Base-by-base conservation (phyloP, 208 protist species). In the Leishmania guyanensis region DNA sequence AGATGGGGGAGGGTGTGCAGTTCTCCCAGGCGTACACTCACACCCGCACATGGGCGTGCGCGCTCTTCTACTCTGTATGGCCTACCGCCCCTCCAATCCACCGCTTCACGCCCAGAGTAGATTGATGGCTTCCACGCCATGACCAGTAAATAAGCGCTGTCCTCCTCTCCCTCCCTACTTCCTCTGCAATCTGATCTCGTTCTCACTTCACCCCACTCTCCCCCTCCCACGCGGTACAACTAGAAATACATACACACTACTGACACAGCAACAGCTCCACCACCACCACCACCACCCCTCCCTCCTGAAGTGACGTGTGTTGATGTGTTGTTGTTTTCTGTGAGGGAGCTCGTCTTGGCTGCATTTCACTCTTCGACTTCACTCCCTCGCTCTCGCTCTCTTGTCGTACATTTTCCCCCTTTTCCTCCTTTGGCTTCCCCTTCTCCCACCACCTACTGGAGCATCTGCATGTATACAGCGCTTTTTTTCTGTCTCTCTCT, bases 91-190 rank as follows among this genome's bases (percentile, higher is more conserved):
- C 36, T 39, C 1, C 36, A 39, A 39, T 39, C 1, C 36, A 39
- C 36, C 36, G 36, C 36, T 2, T 39, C 36, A 39, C 36, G 36
- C 36, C 36, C 0, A 2, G 36, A 39, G 36, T 39, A 20, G 53
- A 20, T 56, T 20, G 53, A 56, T 20, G 53, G 53, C 53, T 22
- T 56, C 53, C 53, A 56, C 53, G 53, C 53, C 36, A 56, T 22
- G 17, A 20, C 17, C 53, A 56, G 20, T 56, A 20, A 56, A 56
- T 22, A 56, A 14, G 6, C 17, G 20, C 17, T 22, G 26, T 50
- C 14, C 51, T 36, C 51, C 75, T 69, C 16, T 53, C 14, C 64
- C 48, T 65, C 43, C 36, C 79, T 77, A n/a, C 60, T 12, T 73
- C 43, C 71, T 0, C 46, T 73, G 0, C 36, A 39, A 39, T 39